Conservation (phyloP, 2,329 filamentous ascomycete species). For the Epichloe sylvatica region DNA sequence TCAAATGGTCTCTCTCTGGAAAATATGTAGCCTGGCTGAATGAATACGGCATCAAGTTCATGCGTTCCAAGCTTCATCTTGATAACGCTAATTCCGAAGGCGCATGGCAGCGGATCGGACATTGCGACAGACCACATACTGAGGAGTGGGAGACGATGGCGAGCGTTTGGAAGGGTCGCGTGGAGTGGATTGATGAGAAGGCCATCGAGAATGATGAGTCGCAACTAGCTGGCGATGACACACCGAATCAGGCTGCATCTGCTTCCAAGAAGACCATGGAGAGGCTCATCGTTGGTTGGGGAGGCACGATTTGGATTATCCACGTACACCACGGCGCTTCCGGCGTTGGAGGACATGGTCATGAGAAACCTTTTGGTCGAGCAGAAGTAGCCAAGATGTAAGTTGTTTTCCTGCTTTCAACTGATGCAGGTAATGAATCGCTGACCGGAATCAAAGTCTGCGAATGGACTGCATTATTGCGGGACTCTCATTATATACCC, state of each 20-base stretch:
- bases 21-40: constrained; percentile 93
- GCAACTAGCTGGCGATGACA: not conserved
- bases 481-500: constrained; percentile 91
- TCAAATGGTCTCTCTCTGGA: constrained; percentile 89
- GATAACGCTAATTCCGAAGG: constrained; percentile 64
- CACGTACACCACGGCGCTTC: constrained; percentile 69
- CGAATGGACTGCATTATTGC: constrained; percentile 97
- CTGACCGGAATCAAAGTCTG: constrained; percentile 39
- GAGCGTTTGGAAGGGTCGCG: constrained; percentile 80
- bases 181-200: constrained; percentile 85
- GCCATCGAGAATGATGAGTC: constrained; percentile 58
- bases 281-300: constrained; percentile 86
- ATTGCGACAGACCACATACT: constrained; percentile 76
- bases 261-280: constrained; percentile 35
- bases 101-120: constrained; percentile 88
- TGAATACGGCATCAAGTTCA: constrained; percentile 94
- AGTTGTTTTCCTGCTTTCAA: constrained; percentile 24
- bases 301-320: constrained; percentile 89
- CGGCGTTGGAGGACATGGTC: constrained; percentile 49
- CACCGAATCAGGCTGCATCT: not conserved
- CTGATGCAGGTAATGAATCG: not conserved
- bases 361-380: constrained; percentile 59
- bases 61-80: constrained; percentile 75
- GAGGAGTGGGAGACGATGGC: constrained; percentile 94
- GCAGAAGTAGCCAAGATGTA: constrained; percentile 89